phyloP scores from a whole-genome alignment of 495 filamentous ascomycete species.

The Podospora didyma region DNA sequence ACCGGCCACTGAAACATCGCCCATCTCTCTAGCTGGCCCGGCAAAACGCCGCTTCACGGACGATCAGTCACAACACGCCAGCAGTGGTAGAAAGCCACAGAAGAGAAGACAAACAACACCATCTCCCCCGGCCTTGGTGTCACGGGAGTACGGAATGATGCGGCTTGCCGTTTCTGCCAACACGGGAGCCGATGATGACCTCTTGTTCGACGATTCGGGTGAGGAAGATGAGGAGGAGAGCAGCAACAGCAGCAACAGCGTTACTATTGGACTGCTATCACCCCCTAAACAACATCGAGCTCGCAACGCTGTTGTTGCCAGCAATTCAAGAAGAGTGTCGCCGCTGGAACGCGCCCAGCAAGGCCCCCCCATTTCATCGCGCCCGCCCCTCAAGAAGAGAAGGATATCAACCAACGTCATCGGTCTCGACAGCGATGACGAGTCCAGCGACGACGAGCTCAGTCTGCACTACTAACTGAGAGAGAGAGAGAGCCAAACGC shows the following conservation, averaged over 20 bases:
- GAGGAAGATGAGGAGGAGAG: not conserved
- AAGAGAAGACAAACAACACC: not conserved
- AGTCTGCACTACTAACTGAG: not conserved
- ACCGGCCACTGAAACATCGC: conserved; percentile 2
- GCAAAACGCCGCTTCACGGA: not conserved
- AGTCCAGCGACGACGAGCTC: conserved; percentile 5
- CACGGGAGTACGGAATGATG: no score
- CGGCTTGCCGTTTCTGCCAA: no score
- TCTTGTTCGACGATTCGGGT: not conserved
- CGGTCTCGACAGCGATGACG: not conserved
- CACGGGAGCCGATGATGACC: conserved; percentile 2
- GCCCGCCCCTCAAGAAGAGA: no score
- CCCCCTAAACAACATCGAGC: no score
- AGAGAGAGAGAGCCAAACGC: not conserved
- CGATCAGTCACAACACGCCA: not conserved
- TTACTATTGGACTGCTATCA: not conserved
- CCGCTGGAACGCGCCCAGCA: no score
- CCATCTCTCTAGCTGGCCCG: not conserved
- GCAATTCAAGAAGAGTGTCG: no score
- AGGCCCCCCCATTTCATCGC: no score
- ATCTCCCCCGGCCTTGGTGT: no score
- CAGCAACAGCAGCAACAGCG: not conserved
- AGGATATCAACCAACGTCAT: not conserved
- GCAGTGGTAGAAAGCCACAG: not conserved
- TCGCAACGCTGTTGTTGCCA: no score